Base-by-base conservation (phyloP, 805 yeast genomes). In the Ogataea sp. region DNA sequence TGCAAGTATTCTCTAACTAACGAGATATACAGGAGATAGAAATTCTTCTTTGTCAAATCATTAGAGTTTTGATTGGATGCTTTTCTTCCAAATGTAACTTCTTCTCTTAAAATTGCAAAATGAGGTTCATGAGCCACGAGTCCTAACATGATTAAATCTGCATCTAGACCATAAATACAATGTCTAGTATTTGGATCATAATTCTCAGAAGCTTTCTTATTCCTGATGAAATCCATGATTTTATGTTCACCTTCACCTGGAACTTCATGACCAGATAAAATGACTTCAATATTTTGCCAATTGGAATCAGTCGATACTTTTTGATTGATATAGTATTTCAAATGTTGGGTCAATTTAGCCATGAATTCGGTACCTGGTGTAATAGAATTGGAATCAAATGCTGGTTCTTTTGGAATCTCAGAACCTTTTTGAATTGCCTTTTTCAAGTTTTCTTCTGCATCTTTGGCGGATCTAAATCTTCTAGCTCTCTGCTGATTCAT, bases 201-300 rank as follows among this genome's bases (percentile, higher is more conserved):
- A 37, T 68, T 78, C 0, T 75, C 71, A 52, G 79, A 81, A n/a
- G 89, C 74, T 58, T 84, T 83, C 62, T 79, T 71, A 32, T 75
- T 65, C 63, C 97, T 78, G 47, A 90, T 87, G 52, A 76, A 87
- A 51, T 86, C 86, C 97, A 89, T 90, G 49, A 90, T 88, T 56
- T 90, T 90, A 64, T 90, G 97, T 65, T 90, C 97, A 63, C 97
- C 97, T 68, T 90, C 97, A 50, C 97, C 97, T 3, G 97, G 97
- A 16, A 86, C 97, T 59, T 89, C 96, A 53, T 87, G 96, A 28
- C 96, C 97, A 39, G 93, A 82, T 44, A 90, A 70, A 24, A 90
- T 70, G 43, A 90, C 72, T 39, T 83, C 73, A 38, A 86, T 69
- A 38, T 75, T 72, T 47, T 83, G 82, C 97, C 97, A 90, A 39